Percentiles rank a stretch among this genome's conserved stretches.
These are phyloP conservation scores for Chlorencoelia australis DNA, from an alignment of 2,329 filamentous ascomycete genomes.

Conservation along the genomic window DNA sequence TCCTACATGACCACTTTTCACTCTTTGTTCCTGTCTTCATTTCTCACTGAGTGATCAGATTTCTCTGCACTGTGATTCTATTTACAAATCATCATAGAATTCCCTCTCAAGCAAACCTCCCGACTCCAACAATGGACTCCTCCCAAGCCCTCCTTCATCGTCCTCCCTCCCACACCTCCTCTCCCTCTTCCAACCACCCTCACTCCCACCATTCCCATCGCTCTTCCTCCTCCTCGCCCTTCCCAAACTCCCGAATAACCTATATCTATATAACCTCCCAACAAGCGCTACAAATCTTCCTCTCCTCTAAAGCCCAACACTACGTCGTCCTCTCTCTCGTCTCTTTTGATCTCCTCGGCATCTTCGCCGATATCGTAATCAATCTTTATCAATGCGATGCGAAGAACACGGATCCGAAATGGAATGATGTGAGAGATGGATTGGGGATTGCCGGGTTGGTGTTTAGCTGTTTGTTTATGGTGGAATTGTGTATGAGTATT, in stretches of 20 bases:
- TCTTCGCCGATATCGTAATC: constrained; percentile 42
- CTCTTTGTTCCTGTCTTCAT: no score
- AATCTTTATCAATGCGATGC: constrained; percentile 38
- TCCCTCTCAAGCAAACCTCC: no score
- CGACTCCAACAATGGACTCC: no score
- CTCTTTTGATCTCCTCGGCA: constrained; percentile 38
- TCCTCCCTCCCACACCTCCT: constrained; percentile 3
- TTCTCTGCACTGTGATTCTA: no score
- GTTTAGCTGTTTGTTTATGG: constrained; percentile 55
- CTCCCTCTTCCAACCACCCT: constrained; percentile 5
- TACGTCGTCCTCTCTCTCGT: constrained; percentile 39
- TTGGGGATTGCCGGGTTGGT: constrained; percentile 44
- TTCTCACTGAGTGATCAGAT: no score
- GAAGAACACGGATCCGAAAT: constrained; percentile 17
- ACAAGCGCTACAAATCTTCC: constrained; percentile 10
- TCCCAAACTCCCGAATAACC: background rate
- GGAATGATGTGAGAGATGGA: constrained; percentile 30
- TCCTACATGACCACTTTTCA: no score
- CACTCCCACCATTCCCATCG: background rate
- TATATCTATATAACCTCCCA: constrained; percentile 2
- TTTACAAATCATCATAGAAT: no score
- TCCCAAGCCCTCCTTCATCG: constrained; percentile 3
- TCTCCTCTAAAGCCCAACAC: constrained; percentile 38
- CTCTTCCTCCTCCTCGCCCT: background rate
- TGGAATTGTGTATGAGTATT: constrained; percentile 47